Conservation (phyloP, 805 yeast genomes). For the Saturnispora mendoncae region DNA sequence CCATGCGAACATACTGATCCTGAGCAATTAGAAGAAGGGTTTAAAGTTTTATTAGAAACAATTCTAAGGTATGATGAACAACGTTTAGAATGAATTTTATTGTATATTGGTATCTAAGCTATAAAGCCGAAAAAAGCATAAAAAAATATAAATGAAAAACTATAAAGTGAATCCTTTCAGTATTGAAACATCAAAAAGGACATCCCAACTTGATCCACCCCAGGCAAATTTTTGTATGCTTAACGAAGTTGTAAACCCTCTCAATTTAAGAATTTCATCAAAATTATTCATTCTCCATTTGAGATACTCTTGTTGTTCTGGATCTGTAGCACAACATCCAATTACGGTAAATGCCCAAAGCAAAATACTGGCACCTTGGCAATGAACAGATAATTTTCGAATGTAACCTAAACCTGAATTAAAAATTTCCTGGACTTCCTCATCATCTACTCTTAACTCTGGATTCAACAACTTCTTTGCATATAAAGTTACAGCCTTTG, state of each 20-base stretch:
- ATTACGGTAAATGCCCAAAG: constrained; percentile 18
- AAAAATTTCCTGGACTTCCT: constrained; percentile 10
- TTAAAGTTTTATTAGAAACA: constrained; percentile 45
- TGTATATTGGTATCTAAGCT: too few species aligned
- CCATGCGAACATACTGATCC: constrained; percentile 60
- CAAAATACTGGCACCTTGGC: constrained; percentile 12
- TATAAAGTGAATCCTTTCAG: neutral
- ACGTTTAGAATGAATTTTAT: constrained; percentile 10
- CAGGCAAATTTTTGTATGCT: constrained; percentile 14
- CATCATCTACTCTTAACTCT: constrained; percentile 3
- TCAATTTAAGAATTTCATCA: constrained; percentile 11
- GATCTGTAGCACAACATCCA: constrained; percentile 13
- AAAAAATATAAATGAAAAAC: neutral
- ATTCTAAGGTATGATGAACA: constrained; percentile 25
- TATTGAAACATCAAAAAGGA: constrained; percentile 2
- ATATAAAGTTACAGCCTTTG: constrained; percentile 14
- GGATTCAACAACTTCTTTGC: constrained; percentile 14
- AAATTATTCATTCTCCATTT: constrained; percentile 12
- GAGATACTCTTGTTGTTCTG: constrained; percentile 14
- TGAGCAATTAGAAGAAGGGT: constrained; percentile 54
- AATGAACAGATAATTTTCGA: constrained; percentile 11
- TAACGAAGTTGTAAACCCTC: constrained; percentile 10
- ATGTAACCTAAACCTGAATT: constrained; percentile 10
- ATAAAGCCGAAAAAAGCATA: neutral
- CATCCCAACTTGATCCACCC: constrained; percentile 12